Percentiles rank a stretch among this genome's conserved stretches.
phyloP scores from a whole-genome alignment of 345 rosid genomes.

The Hypericum androsaemum region DNA sequence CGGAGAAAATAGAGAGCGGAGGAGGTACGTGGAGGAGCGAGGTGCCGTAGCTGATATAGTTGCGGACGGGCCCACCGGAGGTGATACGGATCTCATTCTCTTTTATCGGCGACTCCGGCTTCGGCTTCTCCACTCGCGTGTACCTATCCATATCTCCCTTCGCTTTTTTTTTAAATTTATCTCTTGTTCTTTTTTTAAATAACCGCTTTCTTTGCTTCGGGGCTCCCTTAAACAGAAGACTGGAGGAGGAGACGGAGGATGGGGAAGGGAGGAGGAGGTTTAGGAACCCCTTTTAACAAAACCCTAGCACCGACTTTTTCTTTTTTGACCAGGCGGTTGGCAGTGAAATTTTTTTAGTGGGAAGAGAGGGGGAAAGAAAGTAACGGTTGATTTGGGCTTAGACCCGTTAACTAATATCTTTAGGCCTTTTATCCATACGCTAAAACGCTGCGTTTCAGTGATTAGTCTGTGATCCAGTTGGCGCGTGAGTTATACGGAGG shows the following conservation, averaged over 20 bases:
- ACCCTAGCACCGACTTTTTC: not conserved
- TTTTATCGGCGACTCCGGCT: not conserved
- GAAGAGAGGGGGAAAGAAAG: no score
- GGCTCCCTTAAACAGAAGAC: no score
- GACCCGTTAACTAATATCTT: no score
- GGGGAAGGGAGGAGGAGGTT: not conserved
- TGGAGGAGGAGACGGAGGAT: not conserved
- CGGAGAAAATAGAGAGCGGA: not conserved
- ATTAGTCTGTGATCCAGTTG: no score
- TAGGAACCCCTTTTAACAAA: not conserved
- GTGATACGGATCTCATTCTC: conserved; percentile 1
- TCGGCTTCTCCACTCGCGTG: conserved; percentile 54
- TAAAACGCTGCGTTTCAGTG: no score
- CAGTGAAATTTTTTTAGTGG: no score
- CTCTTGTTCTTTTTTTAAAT: not conserved
- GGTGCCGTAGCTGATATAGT: not conserved
- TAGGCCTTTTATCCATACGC: no score
- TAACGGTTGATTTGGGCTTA: no score
- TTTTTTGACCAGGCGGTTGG: no score
- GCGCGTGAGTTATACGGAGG: no score
- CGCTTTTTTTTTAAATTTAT: not conserved
- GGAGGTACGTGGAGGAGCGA: not conserved
- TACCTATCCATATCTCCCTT: conserved; percentile 66
- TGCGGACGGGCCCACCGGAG: not conserved
- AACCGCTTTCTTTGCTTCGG: not conserved